phyloP scores from a whole-genome alignment of 352 stramenopile species.

The Blastocystis sp. region DNA sequence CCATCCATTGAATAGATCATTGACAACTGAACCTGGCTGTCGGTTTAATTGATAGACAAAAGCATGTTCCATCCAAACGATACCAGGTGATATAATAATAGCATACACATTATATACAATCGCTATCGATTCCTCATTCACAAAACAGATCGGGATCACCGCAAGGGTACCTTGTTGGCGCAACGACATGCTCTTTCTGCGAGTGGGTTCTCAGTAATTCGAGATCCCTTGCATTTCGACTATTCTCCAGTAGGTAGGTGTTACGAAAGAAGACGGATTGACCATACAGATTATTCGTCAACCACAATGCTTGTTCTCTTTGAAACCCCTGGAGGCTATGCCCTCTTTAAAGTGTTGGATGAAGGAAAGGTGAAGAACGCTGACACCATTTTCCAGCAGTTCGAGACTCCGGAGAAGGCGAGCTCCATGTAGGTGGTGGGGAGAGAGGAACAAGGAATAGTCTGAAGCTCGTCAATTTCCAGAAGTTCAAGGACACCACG shows the following conservation, averaged over 20 bases:
- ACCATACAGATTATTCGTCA: not conserved
- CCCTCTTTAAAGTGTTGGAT: slow-evolving; percentile 95
- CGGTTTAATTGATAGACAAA: too few species aligned
- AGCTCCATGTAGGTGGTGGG: slow-evolving; percentile 67
- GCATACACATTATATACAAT: too few species aligned
- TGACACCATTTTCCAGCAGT: slow-evolving; percentile 81
- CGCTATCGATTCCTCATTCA: too few species aligned
- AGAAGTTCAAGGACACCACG: slow-evolving; percentile 94
- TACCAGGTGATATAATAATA: too few species aligned
- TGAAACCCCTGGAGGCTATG: slow-evolving; percentile 93
- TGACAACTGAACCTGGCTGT: too few species aligned
- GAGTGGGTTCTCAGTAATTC: not conserved
- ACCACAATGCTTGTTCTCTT: slow-evolving; percentile 91
- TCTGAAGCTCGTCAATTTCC: slow-evolving; percentile 89
- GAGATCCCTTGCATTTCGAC: not conserved
- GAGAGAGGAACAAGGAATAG: slow-evolving; percentile 56
- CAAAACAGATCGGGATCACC: too few species aligned
- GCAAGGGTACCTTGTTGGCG: too few species aligned
- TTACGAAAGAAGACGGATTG: not conserved
- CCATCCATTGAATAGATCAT: too few species aligned
- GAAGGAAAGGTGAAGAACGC: slow-evolving; percentile 77
- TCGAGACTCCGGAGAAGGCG: slow-evolving; percentile 76
- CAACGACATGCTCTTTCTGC: not conserved
- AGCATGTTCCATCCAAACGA: too few species aligned
- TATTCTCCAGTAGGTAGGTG: not conserved